Conservation (phyloP, 2,329 filamentous ascomycete species). For the Colletotrichum australisinense region DNA sequence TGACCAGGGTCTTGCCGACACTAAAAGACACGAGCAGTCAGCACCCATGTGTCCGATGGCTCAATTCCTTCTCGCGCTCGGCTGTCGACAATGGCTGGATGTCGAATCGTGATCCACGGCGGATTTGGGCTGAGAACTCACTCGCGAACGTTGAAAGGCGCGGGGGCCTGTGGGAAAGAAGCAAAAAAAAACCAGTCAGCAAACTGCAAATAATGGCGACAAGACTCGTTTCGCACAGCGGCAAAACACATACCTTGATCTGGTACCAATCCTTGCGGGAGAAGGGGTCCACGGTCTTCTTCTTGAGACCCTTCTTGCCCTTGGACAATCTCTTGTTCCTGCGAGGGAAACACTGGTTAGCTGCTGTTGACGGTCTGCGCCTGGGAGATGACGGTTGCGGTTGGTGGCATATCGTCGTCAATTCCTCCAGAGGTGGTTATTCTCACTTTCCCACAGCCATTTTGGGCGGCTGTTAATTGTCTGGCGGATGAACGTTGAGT, state of each 20-base stretch:
- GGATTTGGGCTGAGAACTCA: slow-evolving; percentile 65
- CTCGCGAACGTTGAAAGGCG: slow-evolving; percentile 96
- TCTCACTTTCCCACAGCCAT: slow-evolving; percentile 72
- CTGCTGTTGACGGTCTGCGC: slow-evolving; percentile 10
- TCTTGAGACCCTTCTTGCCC: slow-evolving; percentile 99
- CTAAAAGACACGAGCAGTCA: slow-evolving; percentile 58
- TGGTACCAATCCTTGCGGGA: slow-evolving; percentile 99
- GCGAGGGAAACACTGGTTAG: slow-evolving; percentile 41
- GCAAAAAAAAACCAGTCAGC: not conserved
- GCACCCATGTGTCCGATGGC: not conserved
- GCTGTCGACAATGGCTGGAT: not conserved
- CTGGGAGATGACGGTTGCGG: slow-evolving; percentile 20
- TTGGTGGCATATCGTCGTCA: not conserved
- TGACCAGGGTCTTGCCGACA: slow-evolving; percentile 99
- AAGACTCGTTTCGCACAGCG: slow-evolving; percentile 16
- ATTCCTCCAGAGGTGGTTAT: slow-evolving; percentile 5
- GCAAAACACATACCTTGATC: slow-evolving; percentile 77
- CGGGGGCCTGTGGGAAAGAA: slow-evolving; percentile 75
- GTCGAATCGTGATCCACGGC: slow-evolving; percentile 25
- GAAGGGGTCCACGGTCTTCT: slow-evolving; percentile 98
- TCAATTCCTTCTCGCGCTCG: not conserved
- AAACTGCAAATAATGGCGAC: slow-evolving; percentile 38
- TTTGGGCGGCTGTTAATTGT: slow-evolving; percentile 60
- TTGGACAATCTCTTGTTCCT: slow-evolving; percentile 99
- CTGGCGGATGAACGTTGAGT: slow-evolving; percentile 56